These are phyloP conservation scores for Crucibulum cyathiforme DNA, from an alignment of 1,284 basidiomycete genomes.

Conservation along the genomic window DNA sequence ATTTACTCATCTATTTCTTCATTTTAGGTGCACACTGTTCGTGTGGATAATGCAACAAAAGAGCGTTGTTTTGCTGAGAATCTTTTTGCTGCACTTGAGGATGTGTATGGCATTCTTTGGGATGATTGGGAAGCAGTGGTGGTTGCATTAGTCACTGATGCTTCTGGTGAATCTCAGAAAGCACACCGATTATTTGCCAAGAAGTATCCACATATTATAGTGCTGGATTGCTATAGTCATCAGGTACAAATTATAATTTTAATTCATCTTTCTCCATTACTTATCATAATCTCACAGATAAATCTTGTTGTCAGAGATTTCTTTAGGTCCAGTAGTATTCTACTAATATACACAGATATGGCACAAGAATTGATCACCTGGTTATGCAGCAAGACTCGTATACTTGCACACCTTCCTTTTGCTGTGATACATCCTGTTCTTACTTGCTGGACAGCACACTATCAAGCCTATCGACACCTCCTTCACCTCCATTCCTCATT, in stretches of 20 bases:
- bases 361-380: neutral
- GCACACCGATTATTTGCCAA: slow-evolving; percentile 18
- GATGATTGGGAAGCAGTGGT: slow-evolving; percentile 24
- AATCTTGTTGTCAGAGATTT: neutral
- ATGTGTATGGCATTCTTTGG: slow-evolving; percentile 14
- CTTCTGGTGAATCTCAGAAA: slow-evolving; percentile 38
- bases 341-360: neutral
- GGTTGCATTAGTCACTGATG: slow-evolving; percentile 37
- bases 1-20: neutral
- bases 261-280: neutral
- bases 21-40: slow-evolving; percentile 27
- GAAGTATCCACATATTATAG: slow-evolving; percentile 25
- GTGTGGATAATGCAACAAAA: slow-evolving; percentile 29
- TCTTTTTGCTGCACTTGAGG: slow-evolving; percentile 21
- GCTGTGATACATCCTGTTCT: neutral
- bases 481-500: neutral
- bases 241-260: slow-evolving; percentile 27
- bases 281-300: neutral
- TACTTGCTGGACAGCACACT: neutral
- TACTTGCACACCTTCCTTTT: neutral
- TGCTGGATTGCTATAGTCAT: slow-evolving; percentile 41
- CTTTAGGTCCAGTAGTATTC: neutral
- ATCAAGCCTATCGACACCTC: neutral
- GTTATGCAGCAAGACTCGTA: neutral
- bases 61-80: slow-evolving; percentile 36